Base-by-base conservation (phyloP, 208 protist species). In the Trypanosomatidae sp. region DNA sequence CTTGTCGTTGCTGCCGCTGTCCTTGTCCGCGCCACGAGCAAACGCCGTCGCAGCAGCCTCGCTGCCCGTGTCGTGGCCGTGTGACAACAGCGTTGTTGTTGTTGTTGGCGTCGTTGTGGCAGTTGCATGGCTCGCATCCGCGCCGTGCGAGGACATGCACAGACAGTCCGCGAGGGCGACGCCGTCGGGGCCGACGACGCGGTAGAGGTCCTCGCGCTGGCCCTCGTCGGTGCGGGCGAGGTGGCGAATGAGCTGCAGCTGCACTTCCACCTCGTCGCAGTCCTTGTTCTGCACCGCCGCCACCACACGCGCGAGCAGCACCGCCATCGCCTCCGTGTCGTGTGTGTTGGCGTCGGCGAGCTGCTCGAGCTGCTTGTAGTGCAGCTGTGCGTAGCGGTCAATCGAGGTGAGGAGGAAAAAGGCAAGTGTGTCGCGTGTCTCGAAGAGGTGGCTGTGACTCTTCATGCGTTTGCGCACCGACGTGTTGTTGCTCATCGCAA, bases 391-490 rank as follows among this genome's bases (percentile, higher is more conserved):
- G 41, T 84, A 80, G 16, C 43, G 45, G 6, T 61, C 49, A 35
- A 62, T 71, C 33, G 71, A 62, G 27, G 48, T 39, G 19, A 94
- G 43, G 3, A 88, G 53, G 23, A 59, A 56, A 38, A 85, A 81
- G 32, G 80, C 71, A 11, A 94, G 50, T 28, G 51, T 57, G 45
- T 84, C 74, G 27, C 85, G 77, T 7, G 65, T 84, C 16, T 81
- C 66, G 55, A 94, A 88, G 32, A 94, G 59, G 33, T 59, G 59
- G 41, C 60, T 82, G 37, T 51, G 61, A 38, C 75, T 82, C 63
- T 90, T 94, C 85, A 94, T 94, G 16, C 60, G 61, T 47, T 66
- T 74, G 3, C 85, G 74, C 40, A 90, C 77, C 72, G 68, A 79
- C 30, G 81, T 74, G 66, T 74, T 84, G 61, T 84, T 94, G 27